Evolutionary conservation across 148 eudicot species (phyloP).

Genomic region (Chenopodium formosanum): DNA sequence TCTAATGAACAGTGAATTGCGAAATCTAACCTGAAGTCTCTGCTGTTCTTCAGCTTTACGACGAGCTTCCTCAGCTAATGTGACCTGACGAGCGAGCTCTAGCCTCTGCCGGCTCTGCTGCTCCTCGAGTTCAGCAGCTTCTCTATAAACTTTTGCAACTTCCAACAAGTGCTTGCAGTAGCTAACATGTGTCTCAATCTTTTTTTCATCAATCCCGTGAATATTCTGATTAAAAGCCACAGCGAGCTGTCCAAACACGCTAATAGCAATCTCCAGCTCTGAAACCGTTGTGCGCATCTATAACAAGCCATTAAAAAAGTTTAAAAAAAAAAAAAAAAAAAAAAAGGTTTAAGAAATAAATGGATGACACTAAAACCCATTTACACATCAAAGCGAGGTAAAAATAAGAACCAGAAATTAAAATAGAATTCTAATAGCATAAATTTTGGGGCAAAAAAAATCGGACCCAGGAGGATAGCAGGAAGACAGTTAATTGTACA

Average conservation of each 20-base stretch:
- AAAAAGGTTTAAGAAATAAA: slow-evolving; percentile 3
- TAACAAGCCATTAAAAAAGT: background rate
- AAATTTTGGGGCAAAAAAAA: background rate
- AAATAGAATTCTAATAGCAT: background rate
- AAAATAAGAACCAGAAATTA: background rate
- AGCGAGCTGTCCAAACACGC: slow-evolving; percentile 82
- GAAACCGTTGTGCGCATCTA: slow-evolving; percentile 86
- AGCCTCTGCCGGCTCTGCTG: slow-evolving; percentile 67
- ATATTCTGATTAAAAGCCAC: slow-evolving; percentile 70
- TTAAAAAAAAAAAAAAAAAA: background rate
- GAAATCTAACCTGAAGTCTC: slow-evolving; percentile 64
- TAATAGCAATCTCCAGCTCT: slow-evolving; percentile 86
- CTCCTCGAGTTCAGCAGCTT: slow-evolving; percentile 94
- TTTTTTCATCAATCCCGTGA: slow-evolving; percentile 97
- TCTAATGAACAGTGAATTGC: background rate
- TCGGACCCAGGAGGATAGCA: background rate
- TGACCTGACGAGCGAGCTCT: slow-evolving; percentile 85
- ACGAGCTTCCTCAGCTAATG: slow-evolving; percentile 84
- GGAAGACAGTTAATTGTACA: background rate
- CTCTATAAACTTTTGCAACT: slow-evolving; percentile 80
- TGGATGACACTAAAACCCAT: slow-evolving; percentile 3
- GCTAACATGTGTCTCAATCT: slow-evolving; percentile 92
- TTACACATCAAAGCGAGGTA: background rate
- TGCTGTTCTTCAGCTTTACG: slow-evolving; percentile 92
- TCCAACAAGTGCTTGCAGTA: slow-evolving; percentile 89